A percentile compares a stretch with the other conserved stretches of the same genome.
Conservation (phyloP, 2,329 filamentous ascomycete genomes). For the Beauveria brongniartii region DNA sequence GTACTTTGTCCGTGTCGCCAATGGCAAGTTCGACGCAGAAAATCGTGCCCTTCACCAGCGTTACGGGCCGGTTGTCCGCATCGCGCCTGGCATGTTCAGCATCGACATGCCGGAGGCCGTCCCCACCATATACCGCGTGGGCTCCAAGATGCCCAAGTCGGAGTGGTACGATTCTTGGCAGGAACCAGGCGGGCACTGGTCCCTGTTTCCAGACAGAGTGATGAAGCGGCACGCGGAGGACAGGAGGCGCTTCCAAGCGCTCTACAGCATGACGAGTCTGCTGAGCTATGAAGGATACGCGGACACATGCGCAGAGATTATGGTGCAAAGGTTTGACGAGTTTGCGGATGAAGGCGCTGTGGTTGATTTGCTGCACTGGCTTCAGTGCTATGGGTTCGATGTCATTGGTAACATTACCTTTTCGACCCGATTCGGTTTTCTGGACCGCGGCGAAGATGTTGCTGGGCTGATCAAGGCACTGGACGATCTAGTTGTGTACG, state of each 20-base stretch:
- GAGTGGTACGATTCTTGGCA: constrained; percentile 20
- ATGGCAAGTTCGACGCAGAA: constrained; percentile 30
- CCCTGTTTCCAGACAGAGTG: constrained; percentile 26
- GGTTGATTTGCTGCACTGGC: constrained; percentile 30
- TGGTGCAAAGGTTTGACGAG: constrained; percentile 29
- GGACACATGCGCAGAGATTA: constrained; percentile 36
- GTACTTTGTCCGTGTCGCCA: constrained; percentile 30
- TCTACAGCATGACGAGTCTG: constrained; percentile 41
- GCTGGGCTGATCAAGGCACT: constrained; percentile 29
- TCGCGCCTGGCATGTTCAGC: constrained; percentile 33
- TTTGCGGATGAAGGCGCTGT: constrained; percentile 21
- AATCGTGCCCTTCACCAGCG: constrained; percentile 31
- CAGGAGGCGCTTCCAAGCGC: constrained; percentile 32
- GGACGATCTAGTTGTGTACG: constrained; percentile 18
- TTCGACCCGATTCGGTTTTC: constrained; percentile 32
- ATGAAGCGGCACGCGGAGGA: constrained; percentile 27
- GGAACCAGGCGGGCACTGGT: constrained; percentile 17
- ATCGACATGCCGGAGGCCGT: constrained; percentile 29
- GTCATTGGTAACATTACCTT: constrained; percentile 43
- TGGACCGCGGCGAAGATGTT: constrained; percentile 38
- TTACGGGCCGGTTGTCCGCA: constrained; percentile 32
- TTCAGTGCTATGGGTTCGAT: constrained; percentile 42
- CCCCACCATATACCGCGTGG: constrained; percentile 32
- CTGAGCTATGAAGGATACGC: constrained; percentile 41
- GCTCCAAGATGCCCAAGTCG: constrained; percentile 22